Evolutionary conservation across 2,329 filamentous ascomycete species (phyloP).

Genomic region (Cladosporium sp.): DNA sequence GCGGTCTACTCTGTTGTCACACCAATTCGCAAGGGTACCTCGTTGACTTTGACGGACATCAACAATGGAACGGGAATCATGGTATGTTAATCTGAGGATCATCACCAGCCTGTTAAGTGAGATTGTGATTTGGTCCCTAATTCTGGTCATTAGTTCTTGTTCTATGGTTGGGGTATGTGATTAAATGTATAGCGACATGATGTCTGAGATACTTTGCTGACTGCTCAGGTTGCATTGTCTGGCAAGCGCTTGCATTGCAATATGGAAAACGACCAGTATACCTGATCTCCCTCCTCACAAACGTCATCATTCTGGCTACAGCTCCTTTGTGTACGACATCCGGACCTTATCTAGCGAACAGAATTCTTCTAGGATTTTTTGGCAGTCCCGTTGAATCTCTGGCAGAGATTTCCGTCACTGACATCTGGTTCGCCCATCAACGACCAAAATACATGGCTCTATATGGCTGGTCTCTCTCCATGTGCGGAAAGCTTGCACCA

Average conservation of each 20-base stretch:
- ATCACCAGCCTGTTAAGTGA: neutral
- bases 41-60: slow-evolving; percentile 47
- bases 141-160: slow-evolving; percentile 44
- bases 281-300: slow-evolving; percentile 45
- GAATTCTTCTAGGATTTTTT: slow-evolving; percentile 52
- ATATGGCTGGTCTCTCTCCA: slow-evolving; percentile 33
- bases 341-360: slow-evolving; percentile 51
- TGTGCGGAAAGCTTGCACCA: slow-evolving; percentile 38
- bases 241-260: slow-evolving; percentile 56
- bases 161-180: slow-evolving; percentile 42
- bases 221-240: slow-evolving; percentile 47
- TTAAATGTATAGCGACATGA: neutral
- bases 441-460: slow-evolving; percentile 35
- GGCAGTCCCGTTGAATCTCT: slow-evolving; percentile 54
- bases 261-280: slow-evolving; percentile 56
- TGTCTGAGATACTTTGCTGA: neutral
- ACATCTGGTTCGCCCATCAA: slow-evolving; percentile 37
- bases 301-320: slow-evolving; percentile 47
- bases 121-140: slow-evolving; percentile 19
- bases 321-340: slow-evolving; percentile 47
- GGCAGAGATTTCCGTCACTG: slow-evolving; percentile 39
- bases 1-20: slow-evolving; percentile 55
- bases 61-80: slow-evolving; percentile 51
- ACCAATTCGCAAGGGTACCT: slow-evolving; percentile 51
- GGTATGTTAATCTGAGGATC: slow-evolving; percentile 4